Evolutionary conservation across 2,329 filamentous ascomycete species (phyloP).

Genomic region (Trichoderma hamatum): DNA sequence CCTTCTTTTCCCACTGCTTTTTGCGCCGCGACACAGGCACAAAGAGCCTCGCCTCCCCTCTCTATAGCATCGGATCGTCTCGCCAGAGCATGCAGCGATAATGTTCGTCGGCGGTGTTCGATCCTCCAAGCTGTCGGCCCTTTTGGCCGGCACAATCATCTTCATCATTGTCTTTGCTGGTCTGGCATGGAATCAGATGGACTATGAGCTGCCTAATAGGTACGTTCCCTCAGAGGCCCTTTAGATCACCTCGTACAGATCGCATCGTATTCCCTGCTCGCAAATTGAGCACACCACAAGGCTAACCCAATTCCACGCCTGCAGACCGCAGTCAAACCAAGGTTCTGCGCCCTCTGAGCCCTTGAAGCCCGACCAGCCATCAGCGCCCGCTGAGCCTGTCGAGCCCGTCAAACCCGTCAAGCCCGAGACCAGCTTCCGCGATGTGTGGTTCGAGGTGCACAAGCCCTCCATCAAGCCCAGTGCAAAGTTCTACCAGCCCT

Average conservation of each 20-base stretch:
- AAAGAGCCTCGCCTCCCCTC: neutral
- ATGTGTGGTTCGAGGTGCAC: slow-evolving; percentile 41
- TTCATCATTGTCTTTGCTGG: slow-evolving; percentile 40
- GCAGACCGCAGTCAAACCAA: slow-evolving; percentile 6
- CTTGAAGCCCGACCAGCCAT: neutral
- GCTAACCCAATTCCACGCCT: neutral
- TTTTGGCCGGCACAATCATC: slow-evolving; percentile 38
- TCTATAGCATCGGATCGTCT: neutral
- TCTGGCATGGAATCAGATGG: slow-evolving; percentile 41
- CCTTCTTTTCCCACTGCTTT: neutral
- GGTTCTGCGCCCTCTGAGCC: neutral
- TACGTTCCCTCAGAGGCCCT: slow-evolving; percentile 24
- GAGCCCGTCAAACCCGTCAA: neutral
- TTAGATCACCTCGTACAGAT: slow-evolving; percentile 2
- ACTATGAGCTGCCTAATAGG: slow-evolving; percentile 34
- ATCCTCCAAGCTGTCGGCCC: slow-evolving; percentile 37
- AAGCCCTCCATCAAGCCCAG: slow-evolving; percentile 37
- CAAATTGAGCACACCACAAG: no score
- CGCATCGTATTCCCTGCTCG: neutral
- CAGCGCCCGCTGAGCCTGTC: neutral
- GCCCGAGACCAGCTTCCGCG: slow-evolving; percentile 31
- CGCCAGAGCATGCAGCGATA: slow-evolving; percentile 32
- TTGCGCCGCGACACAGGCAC: neutral
- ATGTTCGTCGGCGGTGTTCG: slow-evolving; percentile 40
- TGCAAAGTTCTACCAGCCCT: slow-evolving; percentile 36